Evolutionary conservation across 192 early-diverging fungal genomes (phyloP).

Genomic region (Coemansia sp.): DNA sequence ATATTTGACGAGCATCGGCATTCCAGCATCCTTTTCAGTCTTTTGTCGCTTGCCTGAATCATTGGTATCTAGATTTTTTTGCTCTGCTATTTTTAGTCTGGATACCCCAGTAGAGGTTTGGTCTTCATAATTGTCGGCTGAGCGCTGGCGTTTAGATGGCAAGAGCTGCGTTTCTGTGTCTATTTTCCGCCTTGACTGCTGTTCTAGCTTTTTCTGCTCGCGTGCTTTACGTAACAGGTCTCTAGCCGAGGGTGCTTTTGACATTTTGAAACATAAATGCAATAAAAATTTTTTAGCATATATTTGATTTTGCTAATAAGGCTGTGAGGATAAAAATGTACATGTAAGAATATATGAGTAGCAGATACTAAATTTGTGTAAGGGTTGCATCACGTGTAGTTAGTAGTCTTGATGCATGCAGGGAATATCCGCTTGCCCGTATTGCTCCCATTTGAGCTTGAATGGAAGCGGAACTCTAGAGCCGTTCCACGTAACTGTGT

Average conservation of each 20-base stretch:
- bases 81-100: not conserved
- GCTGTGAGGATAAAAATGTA: not conserved
- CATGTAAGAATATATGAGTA: not conserved
- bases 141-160: not conserved
- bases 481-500: slow-evolving; percentile 22
- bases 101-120: not conserved
- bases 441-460: slow-evolving; percentile 26
- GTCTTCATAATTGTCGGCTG: not conserved
- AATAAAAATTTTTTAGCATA: not conserved
- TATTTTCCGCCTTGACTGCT: not conserved
- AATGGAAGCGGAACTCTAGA: slow-evolving; percentile 26
- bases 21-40: not conserved
- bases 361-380: not conserved
- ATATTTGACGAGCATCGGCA: not conserved
- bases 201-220: slow-evolving; percentile 39
- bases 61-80: not conserved
- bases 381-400: not conserved
- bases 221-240: slow-evolving; percentile 34
- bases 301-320: not conserved
- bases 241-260: slow-evolving; percentile 22
- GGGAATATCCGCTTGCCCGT: slow-evolving; percentile 16
- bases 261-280: slow-evolving; percentile 11
- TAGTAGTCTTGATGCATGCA: not conserved
- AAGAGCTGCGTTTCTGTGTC: not conserved
- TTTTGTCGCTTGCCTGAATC: not conserved